Evolutionary conservation across 2,329 filamentous ascomycete genomes (phyloP).

Genomic region (Colletotrichum acutatum): DNA sequence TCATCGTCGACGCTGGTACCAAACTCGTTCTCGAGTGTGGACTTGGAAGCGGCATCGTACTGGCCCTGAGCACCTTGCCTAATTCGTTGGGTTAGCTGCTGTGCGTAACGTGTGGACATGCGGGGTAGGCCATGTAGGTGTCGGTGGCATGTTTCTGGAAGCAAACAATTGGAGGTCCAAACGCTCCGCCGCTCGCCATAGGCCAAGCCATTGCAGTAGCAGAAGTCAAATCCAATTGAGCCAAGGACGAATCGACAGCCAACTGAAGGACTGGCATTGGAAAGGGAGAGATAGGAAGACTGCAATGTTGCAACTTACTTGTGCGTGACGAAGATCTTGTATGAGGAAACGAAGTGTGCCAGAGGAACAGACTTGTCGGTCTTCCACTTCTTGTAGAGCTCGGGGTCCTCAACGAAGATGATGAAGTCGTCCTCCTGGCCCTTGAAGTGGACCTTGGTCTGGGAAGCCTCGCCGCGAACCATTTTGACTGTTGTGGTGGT

Average conservation of each 20-base stretch:
- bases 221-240: not conserved
- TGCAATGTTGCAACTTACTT: conserved; percentile 70
- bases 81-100: conserved; percentile 12
- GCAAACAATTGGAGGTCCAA: not conserved
- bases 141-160: not conserved
- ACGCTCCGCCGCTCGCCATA: not conserved
- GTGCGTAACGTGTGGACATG: not conserved
- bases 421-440: conserved; percentile 71
- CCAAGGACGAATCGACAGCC: too few relatives aligned
- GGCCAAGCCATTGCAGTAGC: not conserved
- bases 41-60: conserved; percentile 80
- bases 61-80: conserved; percentile 90
- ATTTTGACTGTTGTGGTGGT: conserved; percentile 57
- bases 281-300: not conserved
- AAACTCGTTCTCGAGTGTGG: conserved; percentile 85
- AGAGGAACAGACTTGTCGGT: conserved; percentile 81
- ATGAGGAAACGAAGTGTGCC: conserved; percentile 85
- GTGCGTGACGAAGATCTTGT: conserved; percentile 91
- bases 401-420: conserved; percentile 67
- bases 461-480: conserved; percentile 76
- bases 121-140: not conserved
- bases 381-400: conserved; percentile 84
- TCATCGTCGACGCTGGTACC: conserved; percentile 84
- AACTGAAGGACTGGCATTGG: not conserved
- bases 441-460: conserved; percentile 88